Percentiles rank a stretch among this genome's conserved stretches.
phyloP scores from a whole-genome alignment of 2,329 filamentous ascomycete species.

The Fusarium sp. region DNA sequence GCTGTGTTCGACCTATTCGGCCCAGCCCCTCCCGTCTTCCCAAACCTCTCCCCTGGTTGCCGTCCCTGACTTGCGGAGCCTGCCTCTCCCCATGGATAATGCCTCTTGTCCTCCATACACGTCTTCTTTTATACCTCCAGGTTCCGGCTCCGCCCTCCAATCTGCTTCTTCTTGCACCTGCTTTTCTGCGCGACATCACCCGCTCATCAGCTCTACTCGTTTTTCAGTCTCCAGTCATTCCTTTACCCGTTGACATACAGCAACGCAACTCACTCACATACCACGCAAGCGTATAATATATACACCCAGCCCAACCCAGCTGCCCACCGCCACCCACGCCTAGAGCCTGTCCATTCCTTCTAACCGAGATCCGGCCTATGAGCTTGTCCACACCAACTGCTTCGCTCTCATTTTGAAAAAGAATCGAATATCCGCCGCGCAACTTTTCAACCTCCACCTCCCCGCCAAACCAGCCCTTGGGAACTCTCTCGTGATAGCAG shows the following conservation, averaged over 20 bases:
- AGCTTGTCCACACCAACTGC: slow-evolving; percentile 36
- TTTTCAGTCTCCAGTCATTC: slow-evolving; percentile 42
- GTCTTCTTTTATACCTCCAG: slow-evolving; percentile 46
- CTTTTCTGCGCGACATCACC: slow-evolving; percentile 39
- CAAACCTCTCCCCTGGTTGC: slow-evolving; percentile 42
- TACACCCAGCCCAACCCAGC: slow-evolving; percentile 19
- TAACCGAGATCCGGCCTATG: slow-evolving; percentile 12
- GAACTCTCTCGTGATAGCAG: slow-evolving; percentile 33
- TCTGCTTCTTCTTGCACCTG: slow-evolving; percentile 37
- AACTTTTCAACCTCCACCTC: background rate
- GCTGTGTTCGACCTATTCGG: slow-evolving; percentile 41
- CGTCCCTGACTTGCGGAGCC: slow-evolving; percentile 40
- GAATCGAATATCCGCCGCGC: slow-evolving; percentile 17
- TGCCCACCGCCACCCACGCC: slow-evolving; percentile 22
- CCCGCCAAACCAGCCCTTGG: slow-evolving; percentile 23
- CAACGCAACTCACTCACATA: slow-evolving; percentile 29
- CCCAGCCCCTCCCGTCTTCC: slow-evolving; percentile 41
- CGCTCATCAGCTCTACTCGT: slow-evolving; percentile 37
- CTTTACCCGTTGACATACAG: slow-evolving; percentile 33
- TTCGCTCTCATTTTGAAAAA: slow-evolving; percentile 38
- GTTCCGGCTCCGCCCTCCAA: slow-evolving; percentile 43
- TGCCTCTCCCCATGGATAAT: slow-evolving; percentile 43
- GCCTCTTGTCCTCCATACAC: slow-evolving; percentile 42
- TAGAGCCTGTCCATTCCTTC: slow-evolving; percentile 29
- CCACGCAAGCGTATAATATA: slow-evolving; percentile 38